phyloP scores from a whole-genome alignment of 2,329 filamentous ascomycete genomes.

The Zelopaecilomyces penicillatus region DNA sequence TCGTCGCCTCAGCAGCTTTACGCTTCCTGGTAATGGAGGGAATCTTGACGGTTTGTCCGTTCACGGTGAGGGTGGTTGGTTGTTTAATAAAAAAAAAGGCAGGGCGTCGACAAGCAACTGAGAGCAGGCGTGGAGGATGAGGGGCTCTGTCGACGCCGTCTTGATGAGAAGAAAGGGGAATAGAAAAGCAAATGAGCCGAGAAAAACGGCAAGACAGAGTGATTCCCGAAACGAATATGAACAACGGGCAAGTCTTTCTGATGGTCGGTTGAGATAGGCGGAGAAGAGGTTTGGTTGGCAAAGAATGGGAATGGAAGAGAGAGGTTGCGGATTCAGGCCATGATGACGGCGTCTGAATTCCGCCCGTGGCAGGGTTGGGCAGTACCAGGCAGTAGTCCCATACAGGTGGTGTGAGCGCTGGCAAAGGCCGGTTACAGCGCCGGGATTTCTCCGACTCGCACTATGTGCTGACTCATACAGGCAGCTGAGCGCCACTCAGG shows the following conservation, averaged over 20 bases:
- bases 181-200: not conserved
- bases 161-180: not conserved
- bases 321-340: conserved; percentile 8
- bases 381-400: not conserved
- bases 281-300: not conserved
- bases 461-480: conserved; percentile 6
- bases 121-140: not conserved
- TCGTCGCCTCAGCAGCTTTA: conserved; percentile 58
- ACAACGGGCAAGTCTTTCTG: not conserved
- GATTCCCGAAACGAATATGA: not conserved
- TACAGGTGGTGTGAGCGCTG: too few relatives aligned
- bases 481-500: conserved; percentile 2
- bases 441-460: conserved; percentile 6
- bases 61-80: not conserved
- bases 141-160: not conserved
- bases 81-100: conserved; percentile 7
- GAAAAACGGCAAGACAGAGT: not conserved
- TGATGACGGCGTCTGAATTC: conserved; percentile 6
- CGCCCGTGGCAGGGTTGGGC: conserved; percentile 5
- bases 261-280: not conserved
- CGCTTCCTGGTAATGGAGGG: conserved; percentile 51
- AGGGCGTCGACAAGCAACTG: conserved; percentile 4
- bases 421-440: conserved; percentile 1
- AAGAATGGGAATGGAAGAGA: not conserved
- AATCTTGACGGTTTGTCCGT: conserved; percentile 41